Evolutionary conservation across 1,284 basidiomycete species (phyloP), one percentile per base, ranked within the genome.

Genomic region (Tetrapyrgos nigripes): DNA sequence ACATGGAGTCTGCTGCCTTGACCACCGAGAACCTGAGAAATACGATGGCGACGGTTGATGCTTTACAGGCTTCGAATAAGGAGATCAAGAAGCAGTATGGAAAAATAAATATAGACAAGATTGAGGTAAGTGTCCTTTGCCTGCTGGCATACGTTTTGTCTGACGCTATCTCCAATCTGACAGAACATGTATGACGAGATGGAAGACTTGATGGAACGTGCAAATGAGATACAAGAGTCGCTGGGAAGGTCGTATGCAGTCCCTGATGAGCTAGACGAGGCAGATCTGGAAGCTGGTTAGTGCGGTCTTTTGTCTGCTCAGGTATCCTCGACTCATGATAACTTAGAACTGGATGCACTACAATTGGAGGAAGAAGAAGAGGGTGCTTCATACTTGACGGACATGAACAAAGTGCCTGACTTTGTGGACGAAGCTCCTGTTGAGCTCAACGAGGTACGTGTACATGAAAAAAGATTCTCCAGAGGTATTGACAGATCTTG

Each of bases 21-120:
- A 92, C 95, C 17, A 98, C 97, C 3, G 97, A 99, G 77, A 99
- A 99, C 75, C 77, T 99, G 66, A 88, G 95, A 62, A 99, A 98
- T 72, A 99, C 97, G 67, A 99, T 99, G 97, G 97, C 96, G n/a
- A 99, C 97, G 0, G 90, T 99, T 23, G 95, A 98, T 69, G 97
- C 96, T 4, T 98, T 99, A 96, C 89, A 95, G 71, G 75, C 85
- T n/a, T 96, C 97, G 19, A 98, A 98, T 80, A 98, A 97, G 79
- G 96, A 98, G 76, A 87, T 99, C 80, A 88, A 87, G 77, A 94
- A 92, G 73, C 97, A 98, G 76, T 99, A 99, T 72, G 96, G 97
- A 52, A 98, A 97, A 78, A 90, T 99, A 64, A 91, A 99, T 73
- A 88, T 99, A 64, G 94, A 97, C 82, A 97, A 98, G 86, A 98